Evolutionary conservation across 2,329 filamentous ascomycete genomes (phyloP).

Genomic region (Sporothrix phasma): DNA sequence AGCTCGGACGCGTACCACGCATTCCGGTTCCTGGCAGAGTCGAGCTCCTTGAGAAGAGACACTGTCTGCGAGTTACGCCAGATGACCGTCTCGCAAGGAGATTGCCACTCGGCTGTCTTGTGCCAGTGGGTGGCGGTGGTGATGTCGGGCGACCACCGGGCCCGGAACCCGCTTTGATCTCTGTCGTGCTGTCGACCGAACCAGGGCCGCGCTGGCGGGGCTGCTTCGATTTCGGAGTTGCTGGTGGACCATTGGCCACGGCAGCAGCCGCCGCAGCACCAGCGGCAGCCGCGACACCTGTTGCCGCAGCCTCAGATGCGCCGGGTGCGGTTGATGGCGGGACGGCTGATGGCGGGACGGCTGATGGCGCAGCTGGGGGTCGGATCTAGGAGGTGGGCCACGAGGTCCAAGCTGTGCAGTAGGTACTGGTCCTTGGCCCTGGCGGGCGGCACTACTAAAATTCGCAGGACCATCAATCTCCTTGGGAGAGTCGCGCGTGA

Average conservation of each 20-base stretch:
- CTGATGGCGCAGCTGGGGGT: slow-evolving; percentile 11
- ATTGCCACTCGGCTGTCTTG: slow-evolving; percentile 44
- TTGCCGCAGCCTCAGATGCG: slow-evolving; percentile 5
- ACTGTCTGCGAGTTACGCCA: slow-evolving; percentile 55
- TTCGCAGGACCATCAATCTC: slow-evolving; percentile 42
- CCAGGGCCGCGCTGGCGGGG: slow-evolving; percentile 47
- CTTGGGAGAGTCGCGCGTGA: slow-evolving; percentile 31
- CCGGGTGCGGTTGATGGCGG: slow-evolving; percentile 6
- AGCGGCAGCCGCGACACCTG: slow-evolving; percentile 1
- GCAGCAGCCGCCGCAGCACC: slow-evolving; percentile 18
- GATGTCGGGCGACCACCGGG: slow-evolving; percentile 39
- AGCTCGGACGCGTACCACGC: slow-evolving; percentile 97
- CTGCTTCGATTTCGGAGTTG: slow-evolving; percentile 31
- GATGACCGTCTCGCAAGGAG: slow-evolving; percentile 51
- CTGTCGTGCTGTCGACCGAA: slow-evolving; percentile 59
- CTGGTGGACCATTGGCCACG: neutral
- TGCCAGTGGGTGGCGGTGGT: slow-evolving; percentile 42
- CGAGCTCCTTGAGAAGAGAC: slow-evolving; percentile 74
- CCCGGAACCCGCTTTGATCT: slow-evolving; percentile 29
- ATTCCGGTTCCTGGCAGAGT: slow-evolving; percentile 73
- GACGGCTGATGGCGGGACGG: neutral
- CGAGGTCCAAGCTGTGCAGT: slow-evolving; percentile 24
- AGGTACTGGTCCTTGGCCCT: slow-evolving; percentile 35
- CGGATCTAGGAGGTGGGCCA: slow-evolving; percentile 29
- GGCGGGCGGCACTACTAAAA: slow-evolving; percentile 50